Conservation (phyloP, 208 protist species). For the Phytomonas sp. region DNA sequence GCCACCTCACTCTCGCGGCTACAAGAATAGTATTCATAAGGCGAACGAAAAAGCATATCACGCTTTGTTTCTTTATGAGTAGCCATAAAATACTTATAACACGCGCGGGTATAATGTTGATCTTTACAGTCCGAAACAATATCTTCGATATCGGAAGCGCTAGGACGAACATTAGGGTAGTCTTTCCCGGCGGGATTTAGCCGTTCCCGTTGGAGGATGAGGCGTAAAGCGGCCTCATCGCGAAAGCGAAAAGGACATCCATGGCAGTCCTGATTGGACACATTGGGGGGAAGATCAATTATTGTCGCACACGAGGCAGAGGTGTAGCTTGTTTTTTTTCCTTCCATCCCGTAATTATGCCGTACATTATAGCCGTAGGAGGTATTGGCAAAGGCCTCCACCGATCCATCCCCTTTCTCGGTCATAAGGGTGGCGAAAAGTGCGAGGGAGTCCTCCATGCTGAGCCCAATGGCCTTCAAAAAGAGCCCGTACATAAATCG, state of each 20-base stretch:
- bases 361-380: conserved; percentile 88
- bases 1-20: conserved; percentile 43
- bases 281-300: conserved; percentile 67
- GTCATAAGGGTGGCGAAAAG: conserved; percentile 86
- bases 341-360: conserved; percentile 89
- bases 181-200: conserved; percentile 41
- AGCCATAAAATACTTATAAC: conserved; percentile 88
- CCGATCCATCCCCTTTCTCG: conserved; percentile 51
- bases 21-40: conserved; percentile 77
- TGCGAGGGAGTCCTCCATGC: conserved; percentile 70
- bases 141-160: conserved; percentile 72
- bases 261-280: conserved; percentile 81
- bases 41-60: conserved; percentile 82
- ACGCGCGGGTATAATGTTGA: conserved; percentile 86
- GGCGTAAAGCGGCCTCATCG: conserved; percentile 59
- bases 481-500: conserved; percentile 87
- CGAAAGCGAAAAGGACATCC: conserved; percentile 87
- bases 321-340: conserved; percentile 87
- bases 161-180: conserved; percentile 31
- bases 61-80: conserved; percentile 67
- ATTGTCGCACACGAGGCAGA: conserved; percentile 74
- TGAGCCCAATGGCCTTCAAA: conserved; percentile 85
- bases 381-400: conserved; percentile 73
- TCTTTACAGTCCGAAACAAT: conserved; percentile 78
- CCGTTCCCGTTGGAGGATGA: conserved; percentile 42